These are phyloP conservation scores for Fusarium sp. DNA, from an alignment of 2,329 filamentous ascomycete genomes.

Conservation along the genomic window DNA sequence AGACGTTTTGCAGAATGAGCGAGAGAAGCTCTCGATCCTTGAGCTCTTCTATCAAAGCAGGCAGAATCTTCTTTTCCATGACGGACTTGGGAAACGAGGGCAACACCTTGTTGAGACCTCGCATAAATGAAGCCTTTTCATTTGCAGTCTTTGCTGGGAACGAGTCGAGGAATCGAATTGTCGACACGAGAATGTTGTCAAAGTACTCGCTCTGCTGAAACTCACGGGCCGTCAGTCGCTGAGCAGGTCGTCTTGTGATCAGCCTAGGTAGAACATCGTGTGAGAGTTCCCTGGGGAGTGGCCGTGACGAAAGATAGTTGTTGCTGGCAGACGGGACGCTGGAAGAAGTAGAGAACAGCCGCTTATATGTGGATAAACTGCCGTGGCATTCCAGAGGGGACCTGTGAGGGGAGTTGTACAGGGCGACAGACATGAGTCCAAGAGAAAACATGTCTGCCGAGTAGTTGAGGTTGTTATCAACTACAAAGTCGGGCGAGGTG, in stretches of 20 bases:
- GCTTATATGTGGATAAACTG: constrained; percentile 85
- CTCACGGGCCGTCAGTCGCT: constrained; percentile 85
- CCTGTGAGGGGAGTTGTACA: constrained; percentile 93
- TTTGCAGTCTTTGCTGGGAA: constrained; percentile 90
- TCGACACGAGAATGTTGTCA: constrained; percentile 95
- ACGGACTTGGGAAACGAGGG: constrained; percentile 93
- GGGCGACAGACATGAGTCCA: constrained; percentile 84
- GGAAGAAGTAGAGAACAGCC: constrained; percentile 80
- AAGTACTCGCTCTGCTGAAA: constrained; percentile 98
- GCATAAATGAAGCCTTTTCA: constrained; percentile 92
- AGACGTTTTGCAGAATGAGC: constrained; percentile 87
- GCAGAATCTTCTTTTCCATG: constrained; percentile 92
- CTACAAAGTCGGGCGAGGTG: constrained; percentile 90
- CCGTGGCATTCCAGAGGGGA: constrained; percentile 86
- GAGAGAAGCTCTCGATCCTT: constrained; percentile 91
- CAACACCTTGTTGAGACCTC: constrained; percentile 85
- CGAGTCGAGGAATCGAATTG: constrained; percentile 91
- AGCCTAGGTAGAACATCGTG: constrained; percentile 81
- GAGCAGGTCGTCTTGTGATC: constrained; percentile 86
- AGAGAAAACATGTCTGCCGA: constrained; percentile 94
- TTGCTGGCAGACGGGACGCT: constrained; percentile 82
- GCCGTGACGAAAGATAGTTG: constrained; percentile 81
- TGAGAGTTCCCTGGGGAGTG: constrained; percentile 81
- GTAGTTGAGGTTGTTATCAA: constrained; percentile 86
- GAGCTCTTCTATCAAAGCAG: constrained; percentile 87